Evolutionary conservation across 2,329 filamentous ascomycete genomes (phyloP).

Genomic region (Chalaropsis thielavioides): DNA sequence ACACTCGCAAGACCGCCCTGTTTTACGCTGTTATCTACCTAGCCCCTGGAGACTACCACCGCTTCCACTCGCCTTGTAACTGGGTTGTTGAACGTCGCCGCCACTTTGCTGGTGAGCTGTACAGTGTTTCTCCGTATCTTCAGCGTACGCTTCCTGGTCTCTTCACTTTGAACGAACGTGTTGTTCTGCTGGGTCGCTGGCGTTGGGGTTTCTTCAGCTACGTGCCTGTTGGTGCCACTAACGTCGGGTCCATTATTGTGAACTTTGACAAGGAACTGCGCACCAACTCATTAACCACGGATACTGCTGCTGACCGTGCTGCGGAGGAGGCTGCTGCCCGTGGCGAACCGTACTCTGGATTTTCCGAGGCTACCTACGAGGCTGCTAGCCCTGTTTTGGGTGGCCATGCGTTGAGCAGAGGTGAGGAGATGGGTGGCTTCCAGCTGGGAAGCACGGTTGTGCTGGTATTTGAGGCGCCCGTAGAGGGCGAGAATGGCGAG

Average conservation of each 20-base stretch:
- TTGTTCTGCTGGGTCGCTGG: constrained; percentile 87
- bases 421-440: constrained; percentile 97
- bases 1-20: constrained; percentile 45
- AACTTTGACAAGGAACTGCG: constrained; percentile 93
- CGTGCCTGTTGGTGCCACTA: constrained; percentile 90
- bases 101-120: constrained; percentile 96
- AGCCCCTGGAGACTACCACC: constrained; percentile 93
- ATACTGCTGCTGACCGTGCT: constrained; percentile 77
- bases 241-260: constrained; percentile 90
- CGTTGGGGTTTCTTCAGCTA: constrained; percentile 95
- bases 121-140: constrained; percentile 86
- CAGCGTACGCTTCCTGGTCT: constrained; percentile 84
- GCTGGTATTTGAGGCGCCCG: constrained; percentile 87
- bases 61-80: constrained; percentile 86
- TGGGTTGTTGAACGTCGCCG: constrained; percentile 91
- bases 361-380: constrained; percentile 79
- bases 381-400: constrained; percentile 61
- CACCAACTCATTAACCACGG: constrained; percentile 81
- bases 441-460: constrained; percentile 91
- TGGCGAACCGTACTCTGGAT: constrained; percentile 79
- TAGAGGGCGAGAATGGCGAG: constrained; percentile 25
- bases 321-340: constrained; percentile 62
- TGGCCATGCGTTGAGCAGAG: constrained; percentile 69
- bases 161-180: constrained; percentile 92
- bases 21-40: constrained; percentile 90